Evolutionary conservation across 495 filamentous ascomycete genomes (phyloP).

Genomic region (Letharia lupina): DNA sequence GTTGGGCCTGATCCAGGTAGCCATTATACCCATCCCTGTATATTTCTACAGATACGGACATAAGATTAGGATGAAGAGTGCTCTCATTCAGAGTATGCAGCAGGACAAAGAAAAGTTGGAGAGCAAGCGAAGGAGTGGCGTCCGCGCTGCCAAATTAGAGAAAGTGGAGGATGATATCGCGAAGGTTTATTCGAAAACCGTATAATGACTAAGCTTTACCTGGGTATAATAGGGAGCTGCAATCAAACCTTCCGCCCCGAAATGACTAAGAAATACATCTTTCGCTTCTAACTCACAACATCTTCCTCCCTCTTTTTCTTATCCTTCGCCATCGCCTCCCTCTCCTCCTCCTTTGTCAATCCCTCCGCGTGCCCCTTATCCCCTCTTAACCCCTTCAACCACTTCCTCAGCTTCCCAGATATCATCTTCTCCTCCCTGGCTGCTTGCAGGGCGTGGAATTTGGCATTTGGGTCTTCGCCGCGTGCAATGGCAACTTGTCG

Average conservation of each 20-base stretch:
- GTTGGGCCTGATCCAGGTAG: slow-evolving; percentile 59
- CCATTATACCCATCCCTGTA: slow-evolving; percentile 69
- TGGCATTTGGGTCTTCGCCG: not conserved
- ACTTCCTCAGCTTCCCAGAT: not conserved
- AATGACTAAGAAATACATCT: too few relatives aligned
- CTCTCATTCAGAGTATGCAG: slow-evolving; percentile 59
- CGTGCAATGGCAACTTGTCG: not conserved
- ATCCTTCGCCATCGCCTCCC: not conserved
- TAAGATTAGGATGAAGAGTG: slow-evolving; percentile 55
- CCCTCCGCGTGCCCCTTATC: not conserved
- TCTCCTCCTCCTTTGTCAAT: not conserved
- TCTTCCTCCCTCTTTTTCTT: not conserved
- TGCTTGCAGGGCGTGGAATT: not conserved
- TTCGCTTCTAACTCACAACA: not conserved
- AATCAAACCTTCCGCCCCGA: not conserved
- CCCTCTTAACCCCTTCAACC: not conserved
- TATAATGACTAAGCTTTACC: not conserved
- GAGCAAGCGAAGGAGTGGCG: slow-evolving; percentile 11
- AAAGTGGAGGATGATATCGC: slow-evolving; percentile 5
- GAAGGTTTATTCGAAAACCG: slow-evolving; percentile 1
- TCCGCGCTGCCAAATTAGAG: not conserved
- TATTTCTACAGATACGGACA: slow-evolving; percentile 70
- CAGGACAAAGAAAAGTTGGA: slow-evolving; percentile 52
- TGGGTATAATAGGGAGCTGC: not conserved
- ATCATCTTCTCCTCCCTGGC: not conserved